Conservation (phyloP, 1,139 yeast species). For the Pichia inconspicua region DNA sequence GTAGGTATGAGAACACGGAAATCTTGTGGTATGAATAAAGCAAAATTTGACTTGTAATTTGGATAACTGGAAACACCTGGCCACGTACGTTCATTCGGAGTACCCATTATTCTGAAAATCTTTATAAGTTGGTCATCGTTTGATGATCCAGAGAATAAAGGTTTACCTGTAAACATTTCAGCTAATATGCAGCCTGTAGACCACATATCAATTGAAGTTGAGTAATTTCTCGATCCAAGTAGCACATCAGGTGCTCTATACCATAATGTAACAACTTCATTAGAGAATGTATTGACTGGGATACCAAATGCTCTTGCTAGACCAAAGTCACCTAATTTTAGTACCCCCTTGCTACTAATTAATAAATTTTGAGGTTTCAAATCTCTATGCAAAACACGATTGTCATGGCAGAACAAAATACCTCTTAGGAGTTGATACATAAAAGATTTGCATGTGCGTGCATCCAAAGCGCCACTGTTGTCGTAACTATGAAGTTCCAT, state of each 20-base stretch:
- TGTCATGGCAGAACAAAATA: constrained; percentile 89
- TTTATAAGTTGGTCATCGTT: constrained; percentile 89
- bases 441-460: constrained; percentile 75
- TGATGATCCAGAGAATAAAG: constrained; percentile 91
- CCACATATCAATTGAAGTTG: constrained; percentile 97
- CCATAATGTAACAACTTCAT: constrained; percentile 97
- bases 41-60: constrained; percentile 76
- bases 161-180: constrained; percentile 98
- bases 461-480: constrained; percentile 65
- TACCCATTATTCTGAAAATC: constrained; percentile 90
- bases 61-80: constrained; percentile 85
- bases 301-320: constrained; percentile 96
- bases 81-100: constrained; percentile 95
- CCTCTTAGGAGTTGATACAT: constrained; percentile 91
- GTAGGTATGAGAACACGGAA: constrained; percentile 67
- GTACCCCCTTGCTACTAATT: constrained; percentile 80
- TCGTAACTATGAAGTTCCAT: constrained; percentile 78
- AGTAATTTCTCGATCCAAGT: constrained; percentile 88
- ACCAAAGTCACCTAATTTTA: constrained; percentile 96
- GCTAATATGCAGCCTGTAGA: constrained; percentile 97
- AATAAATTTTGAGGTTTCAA: constrained; percentile 90
- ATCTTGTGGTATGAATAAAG: constrained; percentile 75
- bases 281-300: constrained; percentile 93
- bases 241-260: constrained; percentile 97
- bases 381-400: constrained; percentile 89